These are phyloP conservation scores for Teunomyces kruisii DNA, from an alignment of 805 yeast species.

Conservation along the genomic window DNA sequence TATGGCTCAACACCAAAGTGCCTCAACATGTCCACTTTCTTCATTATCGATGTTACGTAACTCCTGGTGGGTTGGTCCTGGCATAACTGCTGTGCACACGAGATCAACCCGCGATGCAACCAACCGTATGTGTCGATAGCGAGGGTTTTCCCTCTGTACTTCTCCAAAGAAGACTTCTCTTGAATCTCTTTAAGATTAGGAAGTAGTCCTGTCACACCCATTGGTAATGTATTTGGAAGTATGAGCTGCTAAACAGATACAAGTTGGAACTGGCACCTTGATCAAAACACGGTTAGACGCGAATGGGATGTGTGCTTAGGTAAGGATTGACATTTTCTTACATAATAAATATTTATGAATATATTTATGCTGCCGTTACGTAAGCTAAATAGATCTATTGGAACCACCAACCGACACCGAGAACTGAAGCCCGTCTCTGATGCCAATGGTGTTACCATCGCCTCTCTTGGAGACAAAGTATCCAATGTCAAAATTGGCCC, in stretches of 20 bases:
- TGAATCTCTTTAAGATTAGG: conserved; percentile 79
- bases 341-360: background rate
- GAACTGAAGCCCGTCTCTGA: conserved; percentile 40
- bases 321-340: background rate
- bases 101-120: conserved; percentile 83
- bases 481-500: conserved; percentile 45
- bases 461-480: conserved; percentile 32
- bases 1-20: conserved; percentile 75
- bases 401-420: conserved; percentile 41
- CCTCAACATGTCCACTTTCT: conserved; percentile 63
- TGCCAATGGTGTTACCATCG: conserved; percentile 20
- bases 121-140: conserved; percentile 98
- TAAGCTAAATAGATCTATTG: conserved; percentile 13
- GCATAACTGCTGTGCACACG: conserved; percentile 83
- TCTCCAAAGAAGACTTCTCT: conserved; percentile 52
- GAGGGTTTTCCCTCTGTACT: conserved; percentile 68
- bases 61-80: conserved; percentile 67
- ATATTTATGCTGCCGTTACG: background rate
- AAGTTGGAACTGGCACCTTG: background rate
- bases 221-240: conserved; percentile 18
- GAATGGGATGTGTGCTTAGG: background rate
- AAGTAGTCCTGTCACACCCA: conserved; percentile 85
- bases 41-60: conserved; percentile 68
- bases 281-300: conserved; percentile 1
- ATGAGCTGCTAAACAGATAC: too few species aligned